These are phyloP conservation scores for Alectoria sarmentosa DNA, from an alignment of 495 filamentous ascomycete genomes.

Conservation along the genomic window DNA sequence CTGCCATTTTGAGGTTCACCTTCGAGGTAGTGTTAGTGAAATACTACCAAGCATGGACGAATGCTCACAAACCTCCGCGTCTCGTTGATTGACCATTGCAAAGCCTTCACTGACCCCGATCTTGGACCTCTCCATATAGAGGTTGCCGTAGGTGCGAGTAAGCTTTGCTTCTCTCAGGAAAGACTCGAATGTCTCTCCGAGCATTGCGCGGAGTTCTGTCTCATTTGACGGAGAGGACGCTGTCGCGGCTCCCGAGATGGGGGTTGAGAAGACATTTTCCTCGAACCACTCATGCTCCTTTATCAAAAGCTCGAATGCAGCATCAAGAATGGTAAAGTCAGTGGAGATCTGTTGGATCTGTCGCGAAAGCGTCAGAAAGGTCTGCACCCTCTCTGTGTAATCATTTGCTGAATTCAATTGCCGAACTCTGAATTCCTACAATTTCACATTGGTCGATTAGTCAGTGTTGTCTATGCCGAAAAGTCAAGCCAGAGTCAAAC, in stretches of 20 bases:
- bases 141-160: slow-evolving; percentile 17
- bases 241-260: neutral
- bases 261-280: neutral
- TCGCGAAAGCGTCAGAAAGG: slow-evolving; percentile 13
- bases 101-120: slow-evolving; percentile 21
- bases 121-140: slow-evolving; percentile 16
- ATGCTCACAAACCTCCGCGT: slow-evolving; percentile 17
- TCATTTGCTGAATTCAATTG: slow-evolving; percentile 16
- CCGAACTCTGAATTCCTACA: slow-evolving; percentile 19
- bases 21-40: slow-evolving; percentile 3
- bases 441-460: slow-evolving; percentile 6
- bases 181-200: slow-evolving; percentile 12
- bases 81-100: slow-evolving; percentile 21
- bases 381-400: slow-evolving; percentile 15
- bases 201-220: slow-evolving; percentile 10
- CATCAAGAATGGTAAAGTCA: slow-evolving; percentile 16
- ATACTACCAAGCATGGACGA: neutral
- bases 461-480: neutral
- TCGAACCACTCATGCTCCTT: slow-evolving; percentile 13
- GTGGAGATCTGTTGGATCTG: slow-evolving; percentile 17
- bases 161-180: slow-evolving; percentile 17
- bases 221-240: neutral
- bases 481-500: neutral
- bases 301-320: slow-evolving; percentile 15
- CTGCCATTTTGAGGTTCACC: slow-evolving; percentile 18